Evolutionary conservation across 2,329 filamentous ascomycete species (phyloP), one percentile per base, ranked within the genome.

Genomic region (Botrytis galanthina): DNA sequence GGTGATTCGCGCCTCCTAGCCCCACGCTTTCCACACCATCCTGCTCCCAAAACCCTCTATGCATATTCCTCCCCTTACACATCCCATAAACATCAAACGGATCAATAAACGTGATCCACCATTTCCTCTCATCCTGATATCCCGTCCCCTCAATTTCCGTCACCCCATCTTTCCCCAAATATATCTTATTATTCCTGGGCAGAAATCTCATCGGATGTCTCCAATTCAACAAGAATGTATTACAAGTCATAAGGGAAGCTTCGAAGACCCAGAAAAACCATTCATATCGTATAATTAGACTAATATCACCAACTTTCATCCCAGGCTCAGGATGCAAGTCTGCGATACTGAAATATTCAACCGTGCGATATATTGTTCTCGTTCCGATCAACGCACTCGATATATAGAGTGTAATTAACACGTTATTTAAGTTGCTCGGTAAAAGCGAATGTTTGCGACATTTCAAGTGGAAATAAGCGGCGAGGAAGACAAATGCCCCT

Each of bases 181-280:
- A 88, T 8, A 86, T 82, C 74, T 84, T 86, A 63, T 84, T 84
- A 73, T 82, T 76, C 73, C 81, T 77, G 0, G 88, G 88, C 29
- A 90, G 79, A 76, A 83, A 88, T 44, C 82, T 82, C 51, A 87
- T 82, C 35, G 87, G 87, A 75, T 89, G 86, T 7, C 84, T 81
- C 4, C 83, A 57, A 74, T 88, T 89, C 79, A 87, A 83, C 76
- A 89, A 77, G 46, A 83, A 79, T 16, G 82, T 82, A 76, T 89
- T 89, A 62, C 77, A 59, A 1, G 89, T 76, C 88, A 89, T 89
- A 20, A 88, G 78, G 0, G 78, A 75, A 1, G 83, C 85, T 80
- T 90, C 88, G 73, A 89, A 89, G 32, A 89, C 83, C 77, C 86
- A 88, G 75, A 90, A 90, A 80, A 85, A 89, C 84, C 84, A 87